Base-by-base conservation (phyloP, 2,329 filamentous ascomycete species). In the Ambrosiella xylebori region DNA sequence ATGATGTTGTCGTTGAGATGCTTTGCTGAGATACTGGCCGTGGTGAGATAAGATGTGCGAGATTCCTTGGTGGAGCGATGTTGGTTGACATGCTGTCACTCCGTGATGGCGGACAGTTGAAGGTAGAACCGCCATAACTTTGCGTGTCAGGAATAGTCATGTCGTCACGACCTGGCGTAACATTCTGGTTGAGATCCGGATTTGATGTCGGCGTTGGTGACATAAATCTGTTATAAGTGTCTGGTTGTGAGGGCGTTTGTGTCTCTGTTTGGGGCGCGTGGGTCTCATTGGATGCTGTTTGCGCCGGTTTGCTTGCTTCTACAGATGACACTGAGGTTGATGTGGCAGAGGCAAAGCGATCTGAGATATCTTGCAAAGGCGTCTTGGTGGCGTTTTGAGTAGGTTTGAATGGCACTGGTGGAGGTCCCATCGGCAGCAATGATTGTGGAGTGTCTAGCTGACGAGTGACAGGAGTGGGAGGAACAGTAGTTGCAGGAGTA, bases 81-180 rank as follows among this genome's bases (percentile, higher is more conserved):
- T 67, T 62, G 44, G 63, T 64, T 58, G 51, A 38, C 35, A 56
- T 50, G 41, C 52, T 55, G 49, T 57, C 60, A 13, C 39, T 50
- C 15, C 54, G 35, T 19, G 57, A 55, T 41, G 49, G 15, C 13
- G 49, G 9, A 7, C 45, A 58, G 35, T 57, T 9, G 73, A 72
- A 60, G 71, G 71, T 50, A 71, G 61, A 19, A 71, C 64, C 71
- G 27, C 68, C 69, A 77, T 76, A 81, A 64, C 70, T 71, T 61
- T 79, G 66, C 3, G 78, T 81, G 68, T 82, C 79, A 13, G 78
- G 78, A 61, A 82, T 68, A 3, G 74, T 75, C 12, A 57, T 39
- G 12, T 49, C 35, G n/a, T 57, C 57, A 9, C 51, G n/a, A 52
- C 17, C 17, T 11, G 27, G 27, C 27, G 27, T 27, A n/a, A 11